These are phyloP conservation scores for Angophora floribunda DNA, from an alignment of 345 rosid species.

Conservation along the genomic window DNA sequence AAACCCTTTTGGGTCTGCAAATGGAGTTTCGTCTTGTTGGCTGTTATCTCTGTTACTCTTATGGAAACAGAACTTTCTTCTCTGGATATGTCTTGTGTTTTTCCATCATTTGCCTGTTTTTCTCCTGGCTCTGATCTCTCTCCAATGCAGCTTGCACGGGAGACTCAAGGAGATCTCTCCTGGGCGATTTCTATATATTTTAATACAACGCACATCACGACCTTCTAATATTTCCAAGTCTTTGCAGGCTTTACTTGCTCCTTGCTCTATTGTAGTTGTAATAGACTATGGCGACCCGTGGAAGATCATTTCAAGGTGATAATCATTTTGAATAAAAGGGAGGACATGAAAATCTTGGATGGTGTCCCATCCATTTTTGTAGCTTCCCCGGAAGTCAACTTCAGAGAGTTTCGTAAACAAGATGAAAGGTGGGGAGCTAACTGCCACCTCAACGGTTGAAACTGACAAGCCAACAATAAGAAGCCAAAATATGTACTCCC, in stretches of 20 bases:
- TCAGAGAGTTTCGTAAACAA: not conserved
- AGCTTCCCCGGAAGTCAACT: not conserved
- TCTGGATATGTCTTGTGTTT: not conserved
- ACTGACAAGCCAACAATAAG: slow-evolving; percentile 21
- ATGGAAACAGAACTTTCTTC: not conserved
- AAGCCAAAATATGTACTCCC: not conserved
- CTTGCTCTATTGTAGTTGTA: not conserved
- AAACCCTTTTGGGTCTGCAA: not conserved
- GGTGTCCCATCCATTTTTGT: slow-evolving; percentile 11
- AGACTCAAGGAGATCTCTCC: not conserved
- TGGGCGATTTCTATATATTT: not conserved
- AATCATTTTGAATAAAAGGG: not conserved
- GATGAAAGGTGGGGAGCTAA: slow-evolving; percentile 2
- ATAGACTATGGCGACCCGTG: not conserved
- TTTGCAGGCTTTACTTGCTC: not conserved
- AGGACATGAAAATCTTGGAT: not conserved
- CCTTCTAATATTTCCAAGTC: not conserved
- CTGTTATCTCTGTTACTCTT: not conserved
- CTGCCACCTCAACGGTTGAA: slow-evolving; percentile 19
- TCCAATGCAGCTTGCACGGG: not conserved
- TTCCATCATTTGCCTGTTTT: not conserved
- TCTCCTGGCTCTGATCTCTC: not conserved
- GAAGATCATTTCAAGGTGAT: not conserved
- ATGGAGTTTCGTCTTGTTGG: not conserved
- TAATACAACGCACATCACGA: not conserved